These are phyloP conservation scores for Micromonas pusilla DNA, from an alignment of 139 green algal species.

Conservation along the genomic window DNA sequence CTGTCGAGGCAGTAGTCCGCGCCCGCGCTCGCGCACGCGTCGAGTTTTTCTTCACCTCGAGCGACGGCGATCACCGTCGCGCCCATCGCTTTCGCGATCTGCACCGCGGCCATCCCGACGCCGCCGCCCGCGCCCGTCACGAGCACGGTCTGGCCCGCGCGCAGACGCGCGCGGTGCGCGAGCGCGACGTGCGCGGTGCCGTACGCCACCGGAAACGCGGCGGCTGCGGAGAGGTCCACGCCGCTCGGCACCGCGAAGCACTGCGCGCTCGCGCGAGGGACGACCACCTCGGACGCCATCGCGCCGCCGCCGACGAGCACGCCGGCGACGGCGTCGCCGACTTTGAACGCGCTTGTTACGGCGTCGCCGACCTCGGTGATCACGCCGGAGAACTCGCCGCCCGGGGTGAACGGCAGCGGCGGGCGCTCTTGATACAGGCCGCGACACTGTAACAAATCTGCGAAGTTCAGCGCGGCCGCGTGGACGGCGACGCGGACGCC, in stretches of 20 bases:
- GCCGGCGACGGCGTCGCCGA: slow-evolving; percentile 63
- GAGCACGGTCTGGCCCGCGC: slow-evolving; percentile 65
- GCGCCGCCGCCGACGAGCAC: slow-evolving; percentile 48
- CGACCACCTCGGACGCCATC: slow-evolving; percentile 57
- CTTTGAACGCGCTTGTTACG: slow-evolving; percentile 51
- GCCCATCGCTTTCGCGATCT: slow-evolving; percentile 43
- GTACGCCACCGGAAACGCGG: slow-evolving; percentile 71
- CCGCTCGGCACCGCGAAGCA: background rate
- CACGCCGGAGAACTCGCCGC: slow-evolving; percentile 63
- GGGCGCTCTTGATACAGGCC: slow-evolving; percentile 72
- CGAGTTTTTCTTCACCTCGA: slow-evolving; percentile 39
- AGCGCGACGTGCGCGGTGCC: slow-evolving; percentile 77
- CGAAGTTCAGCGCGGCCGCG: background rate
- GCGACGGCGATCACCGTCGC: slow-evolving; percentile 64
- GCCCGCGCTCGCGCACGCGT: background rate
- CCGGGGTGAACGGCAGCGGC: slow-evolving; percentile 71
- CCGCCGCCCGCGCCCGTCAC: slow-evolving; percentile 75
- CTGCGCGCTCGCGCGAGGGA: background rate
- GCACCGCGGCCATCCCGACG: slow-evolving; percentile 74
- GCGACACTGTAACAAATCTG: slow-evolving; percentile 53
- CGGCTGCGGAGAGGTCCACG: slow-evolving; percentile 40
- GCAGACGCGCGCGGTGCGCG: slow-evolving; percentile 51
- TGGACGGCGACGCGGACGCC: background rate
- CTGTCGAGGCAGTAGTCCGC: slow-evolving; percentile 5
- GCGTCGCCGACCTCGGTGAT: slow-evolving; percentile 58